phyloP scores from a whole-genome alignment of 2,329 filamentous ascomycete genomes.

The Colletotrichum abscissum region DNA sequence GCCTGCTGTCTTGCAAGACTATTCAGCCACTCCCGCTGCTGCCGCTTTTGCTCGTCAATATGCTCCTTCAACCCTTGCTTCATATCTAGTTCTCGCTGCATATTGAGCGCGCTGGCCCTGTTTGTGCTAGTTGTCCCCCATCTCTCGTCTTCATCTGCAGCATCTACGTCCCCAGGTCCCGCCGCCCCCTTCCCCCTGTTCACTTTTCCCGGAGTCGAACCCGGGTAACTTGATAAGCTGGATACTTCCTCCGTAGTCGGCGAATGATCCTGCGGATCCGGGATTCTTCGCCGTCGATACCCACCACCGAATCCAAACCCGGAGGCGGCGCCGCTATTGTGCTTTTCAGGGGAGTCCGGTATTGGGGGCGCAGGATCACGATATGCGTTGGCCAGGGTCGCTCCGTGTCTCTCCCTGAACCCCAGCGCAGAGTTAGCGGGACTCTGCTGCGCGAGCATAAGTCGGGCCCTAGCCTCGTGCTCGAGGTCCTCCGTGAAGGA shows the following conservation, averaged over 20 bases:
- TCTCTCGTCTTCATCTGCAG: too few species aligned
- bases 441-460: neutral
- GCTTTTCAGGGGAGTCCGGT: neutral
- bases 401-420: neutral
- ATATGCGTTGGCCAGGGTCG: neutral
- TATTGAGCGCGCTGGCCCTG: neutral
- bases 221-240: neutral
- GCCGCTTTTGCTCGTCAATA: neutral
- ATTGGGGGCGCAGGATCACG: neutral
- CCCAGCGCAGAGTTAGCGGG: neutral
- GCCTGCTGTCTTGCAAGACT: neutral
- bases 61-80: neutral
- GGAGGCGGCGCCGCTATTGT: too few species aligned
- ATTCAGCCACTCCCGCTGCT: neutral
- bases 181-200: too few species aligned
- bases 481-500: neutral
- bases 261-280: neutral
- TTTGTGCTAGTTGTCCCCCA: neutral
- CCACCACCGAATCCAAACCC: neutral
- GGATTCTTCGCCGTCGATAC: neutral
- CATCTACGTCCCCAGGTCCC: neutral
- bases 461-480: neutral
- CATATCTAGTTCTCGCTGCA: neutral
- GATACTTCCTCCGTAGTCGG: neutral
- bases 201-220: too few species aligned